Evolutionary conservation across 2,329 filamentous ascomycete species (phyloP), one percentile per base, ranked within the genome.

Genomic region (Fusarium goolgardi): DNA sequence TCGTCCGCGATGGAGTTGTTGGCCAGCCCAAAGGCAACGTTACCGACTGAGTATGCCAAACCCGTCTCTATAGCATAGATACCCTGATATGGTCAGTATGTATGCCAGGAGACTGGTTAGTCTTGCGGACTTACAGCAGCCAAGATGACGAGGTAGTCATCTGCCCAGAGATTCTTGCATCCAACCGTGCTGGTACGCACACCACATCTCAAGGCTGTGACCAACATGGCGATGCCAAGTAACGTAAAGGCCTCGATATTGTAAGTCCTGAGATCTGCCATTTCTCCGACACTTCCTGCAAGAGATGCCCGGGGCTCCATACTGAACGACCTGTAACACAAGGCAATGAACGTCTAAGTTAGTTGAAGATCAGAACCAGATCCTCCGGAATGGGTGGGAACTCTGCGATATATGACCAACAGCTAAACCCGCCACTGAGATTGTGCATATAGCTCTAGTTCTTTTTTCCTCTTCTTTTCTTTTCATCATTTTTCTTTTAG

Each of bases 131-230:
- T 53, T 49, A 88, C 84, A 62, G 81, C 80, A 7, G 83, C 86
- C 20, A 87, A n/a, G 44, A 84, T 75, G 76, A 88, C 86, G 31
- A 90, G 72, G 69, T 86, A 88, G 63, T 90, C 88, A 73, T 90
- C 88, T 2, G 81, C 78, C 66, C 82, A 80, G 56, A 90, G 81
- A n/a, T 81, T 79, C 56, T 75, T 77, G 37, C 82, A 76, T 16
- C 87, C 86, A 3, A 83, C 82, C 13, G 78, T 75, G 32, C 73
- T 78, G 67, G 84, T 78, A 46, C 88, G 80, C 12, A 85, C 81
- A 52, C 81, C 82, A 3, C 82, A 81, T 32, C 88, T 81, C 13
- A 89, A 70, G 10, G 73, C 72, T 15, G 88, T 87, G 45, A 86
- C 70, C 32, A 81, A 54, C 20, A 86, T 74, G 8, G 83, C 85